These are phyloP conservation scores for Cordyceps cateniannulata DNA, from an alignment of 2,329 filamentous ascomycete species.

Conservation along the genomic window DNA sequence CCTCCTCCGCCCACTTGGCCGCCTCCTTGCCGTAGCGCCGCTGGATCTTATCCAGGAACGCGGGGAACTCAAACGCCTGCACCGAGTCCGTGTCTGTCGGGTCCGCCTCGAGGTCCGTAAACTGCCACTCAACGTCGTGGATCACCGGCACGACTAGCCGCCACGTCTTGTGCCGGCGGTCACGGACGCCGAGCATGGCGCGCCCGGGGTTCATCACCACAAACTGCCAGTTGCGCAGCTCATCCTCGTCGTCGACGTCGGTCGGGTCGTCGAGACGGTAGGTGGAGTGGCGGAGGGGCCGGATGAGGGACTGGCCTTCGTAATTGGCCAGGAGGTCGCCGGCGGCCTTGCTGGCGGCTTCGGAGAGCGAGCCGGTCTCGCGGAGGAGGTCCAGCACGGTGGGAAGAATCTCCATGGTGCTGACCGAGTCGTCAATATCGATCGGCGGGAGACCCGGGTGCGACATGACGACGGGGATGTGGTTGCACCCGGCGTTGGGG, in stretches of 20 bases:
- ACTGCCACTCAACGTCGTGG: constrained; percentile 15
- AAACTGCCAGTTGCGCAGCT: constrained; percentile 21
- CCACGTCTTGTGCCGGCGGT: constrained; percentile 16
- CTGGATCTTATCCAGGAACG: neutral
- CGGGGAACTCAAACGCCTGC: constrained; percentile 5
- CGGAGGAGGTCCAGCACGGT: constrained; percentile 29
- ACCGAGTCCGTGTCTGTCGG: constrained; percentile 11
- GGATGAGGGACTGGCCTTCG: constrained; percentile 30
- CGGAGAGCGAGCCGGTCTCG: constrained; percentile 26
- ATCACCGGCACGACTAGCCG: constrained; percentile 22
- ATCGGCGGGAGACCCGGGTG: constrained; percentile 27
- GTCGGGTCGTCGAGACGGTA: constrained; percentile 10
- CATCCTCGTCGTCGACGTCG: constrained; percentile 3
- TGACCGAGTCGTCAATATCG: constrained; percentile 24
- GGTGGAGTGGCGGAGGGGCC: constrained; percentile 13
- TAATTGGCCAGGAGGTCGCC: constrained; percentile 26
- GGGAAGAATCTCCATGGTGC: constrained; percentile 27
- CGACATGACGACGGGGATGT: constrained; percentile 26
- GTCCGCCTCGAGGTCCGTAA: constrained; percentile 8
- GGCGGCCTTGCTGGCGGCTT: constrained; percentile 21
- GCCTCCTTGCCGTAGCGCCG: neutral
- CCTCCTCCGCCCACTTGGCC: constrained; percentile 20
- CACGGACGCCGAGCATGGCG: constrained; percentile 19
- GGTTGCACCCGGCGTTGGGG: constrained; percentile 26
- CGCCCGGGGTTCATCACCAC: constrained; percentile 22